Conservation (phyloP, 2,329 filamentous ascomycete species). For the Basipetospora chlamydospora region DNA sequence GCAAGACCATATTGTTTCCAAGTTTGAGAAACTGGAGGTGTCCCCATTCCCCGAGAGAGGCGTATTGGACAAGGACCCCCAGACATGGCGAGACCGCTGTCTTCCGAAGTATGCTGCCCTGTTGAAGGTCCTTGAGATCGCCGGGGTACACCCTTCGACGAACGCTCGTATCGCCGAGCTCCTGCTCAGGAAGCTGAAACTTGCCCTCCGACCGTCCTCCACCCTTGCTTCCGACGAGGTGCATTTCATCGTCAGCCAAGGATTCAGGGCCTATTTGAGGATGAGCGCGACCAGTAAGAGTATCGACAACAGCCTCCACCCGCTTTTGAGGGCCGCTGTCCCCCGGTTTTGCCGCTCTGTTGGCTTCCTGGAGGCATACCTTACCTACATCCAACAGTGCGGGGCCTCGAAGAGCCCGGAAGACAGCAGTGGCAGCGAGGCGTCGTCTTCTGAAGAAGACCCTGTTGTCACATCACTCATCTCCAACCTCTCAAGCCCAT, state of each 20-base stretch:
- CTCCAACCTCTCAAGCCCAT: slow-evolving; percentile 59
- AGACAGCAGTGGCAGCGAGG: slow-evolving; percentile 1
- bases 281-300: slow-evolving; percentile 46
- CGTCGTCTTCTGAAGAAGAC: slow-evolving; percentile 14
- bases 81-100: slow-evolving; percentile 47
- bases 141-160: slow-evolving; percentile 50
- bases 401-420: background rate
- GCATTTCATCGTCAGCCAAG: slow-evolving; percentile 61
- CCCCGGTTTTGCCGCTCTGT: slow-evolving; percentile 49
- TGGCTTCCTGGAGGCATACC: slow-evolving; percentile 41
- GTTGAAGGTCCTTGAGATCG: slow-evolving; percentile 45
- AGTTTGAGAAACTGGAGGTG: slow-evolving; percentile 50
- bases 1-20: slow-evolving; percentile 58
- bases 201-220: slow-evolving; percentile 47
- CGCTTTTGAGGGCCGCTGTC: slow-evolving; percentile 50
- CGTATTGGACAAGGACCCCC: slow-evolving; percentile 45
- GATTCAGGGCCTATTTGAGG: slow-evolving; percentile 57
- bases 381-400: slow-evolving; percentile 6
- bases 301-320: slow-evolving; percentile 47
- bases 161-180: slow-evolving; percentile 51
- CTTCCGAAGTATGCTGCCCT: slow-evolving; percentile 55
- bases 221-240: slow-evolving; percentile 46
- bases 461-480: slow-evolving; percentile 51
- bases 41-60: slow-evolving; percentile 51
- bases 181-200: slow-evolving; percentile 49